These are phyloP conservation scores for Coelastrella sp. DNA, from an alignment of 139 green algal species.

Conservation along the genomic window DNA sequence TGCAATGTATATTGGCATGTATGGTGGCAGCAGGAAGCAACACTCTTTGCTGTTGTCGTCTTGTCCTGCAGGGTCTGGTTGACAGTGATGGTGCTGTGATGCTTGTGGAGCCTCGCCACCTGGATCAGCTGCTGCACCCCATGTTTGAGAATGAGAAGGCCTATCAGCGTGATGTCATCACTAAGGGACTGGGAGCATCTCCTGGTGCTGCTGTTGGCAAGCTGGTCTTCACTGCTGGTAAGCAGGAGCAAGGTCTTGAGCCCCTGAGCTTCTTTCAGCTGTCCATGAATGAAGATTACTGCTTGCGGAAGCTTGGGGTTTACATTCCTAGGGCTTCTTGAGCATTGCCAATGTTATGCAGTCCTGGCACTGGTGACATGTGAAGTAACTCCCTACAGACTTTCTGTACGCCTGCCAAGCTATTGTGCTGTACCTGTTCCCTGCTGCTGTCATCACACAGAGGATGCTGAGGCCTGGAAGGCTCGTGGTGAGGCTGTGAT, in stretches of 20 bases:
- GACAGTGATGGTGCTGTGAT: slow-evolving; percentile 67
- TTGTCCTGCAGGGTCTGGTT: slow-evolving; percentile 55
- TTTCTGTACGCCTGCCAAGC: background rate
- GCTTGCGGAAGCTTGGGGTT: background rate
- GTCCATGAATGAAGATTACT: no score
- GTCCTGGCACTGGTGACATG: no score
- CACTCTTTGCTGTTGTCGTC: background rate
- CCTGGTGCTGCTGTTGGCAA: slow-evolving; percentile 87
- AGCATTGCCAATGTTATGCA: background rate
- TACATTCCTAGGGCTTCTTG: background rate
- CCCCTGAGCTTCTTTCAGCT: no score
- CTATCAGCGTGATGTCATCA: slow-evolving; percentile 73
- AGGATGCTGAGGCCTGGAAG: slow-evolving; percentile 78
- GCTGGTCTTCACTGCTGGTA: slow-evolving; percentile 83
- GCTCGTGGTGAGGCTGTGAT: slow-evolving; percentile 66
- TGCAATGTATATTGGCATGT: no score
- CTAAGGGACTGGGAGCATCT: slow-evolving; percentile 82
- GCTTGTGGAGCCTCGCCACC: slow-evolving; percentile 89
- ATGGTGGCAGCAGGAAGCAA: no score
- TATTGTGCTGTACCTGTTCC: background rate
- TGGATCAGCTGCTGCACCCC: slow-evolving; percentile 92
- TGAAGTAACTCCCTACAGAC: no score
- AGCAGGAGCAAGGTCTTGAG: slow-evolving; percentile 3
- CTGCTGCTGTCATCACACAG: slow-evolving; percentile 45
- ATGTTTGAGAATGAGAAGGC: slow-evolving; percentile 76